phyloP scores from a whole-genome alignment of 2,329 filamentous ascomycete species.

The Nothomitra cinnamomea region DNA sequence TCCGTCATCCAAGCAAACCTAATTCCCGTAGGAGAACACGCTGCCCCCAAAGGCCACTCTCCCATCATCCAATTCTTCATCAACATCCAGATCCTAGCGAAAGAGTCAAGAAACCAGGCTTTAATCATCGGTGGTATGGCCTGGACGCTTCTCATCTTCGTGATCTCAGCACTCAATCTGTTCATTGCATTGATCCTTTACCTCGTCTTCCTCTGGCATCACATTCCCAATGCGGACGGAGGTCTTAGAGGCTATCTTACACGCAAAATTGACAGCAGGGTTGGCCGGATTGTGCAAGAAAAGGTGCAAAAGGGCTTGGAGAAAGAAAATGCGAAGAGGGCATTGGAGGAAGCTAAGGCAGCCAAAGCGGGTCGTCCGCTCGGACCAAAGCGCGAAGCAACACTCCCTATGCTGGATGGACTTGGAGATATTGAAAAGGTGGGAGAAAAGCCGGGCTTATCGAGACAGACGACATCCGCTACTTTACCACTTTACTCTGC shows the following conservation, averaged over 20 bases:
- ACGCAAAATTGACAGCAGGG: conserved; percentile 72
- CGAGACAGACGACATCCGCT: conserved; percentile 33
- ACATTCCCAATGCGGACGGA: conserved; percentile 69
- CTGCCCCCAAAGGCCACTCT: conserved; percentile 38
- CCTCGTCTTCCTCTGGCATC: conserved; percentile 78
- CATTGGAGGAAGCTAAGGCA: conserved; percentile 34
- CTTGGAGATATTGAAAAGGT: conserved; percentile 23
- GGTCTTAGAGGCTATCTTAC: conserved; percentile 74
- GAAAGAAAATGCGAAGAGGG: conserved; percentile 44
- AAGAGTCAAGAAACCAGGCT: conserved; percentile 59
- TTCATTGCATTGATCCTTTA: conserved; percentile 65
- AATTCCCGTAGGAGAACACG: conserved; percentile 39
- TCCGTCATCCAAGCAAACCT: conserved; percentile 66
- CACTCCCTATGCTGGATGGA: conserved; percentile 24
- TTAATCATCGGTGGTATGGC: conserved; percentile 79
- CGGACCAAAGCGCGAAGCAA: conserved; percentile 18
- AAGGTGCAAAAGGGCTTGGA: conserved; percentile 82
- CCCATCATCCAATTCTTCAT: conserved; percentile 61
- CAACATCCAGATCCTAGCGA: conserved; percentile 59
- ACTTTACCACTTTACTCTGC: conserved; percentile 35
- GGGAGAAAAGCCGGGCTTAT: conserved; percentile 25
- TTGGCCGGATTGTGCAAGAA: conserved; percentile 66
- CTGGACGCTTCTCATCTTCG: conserved; percentile 81
- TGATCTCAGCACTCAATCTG: conserved; percentile 58
- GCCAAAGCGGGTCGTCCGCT: conserved; percentile 25